Evolutionary conservation across 352 stramenopile genomes (phyloP).

Genomic region (Phytophthora nicotianae): DNA sequence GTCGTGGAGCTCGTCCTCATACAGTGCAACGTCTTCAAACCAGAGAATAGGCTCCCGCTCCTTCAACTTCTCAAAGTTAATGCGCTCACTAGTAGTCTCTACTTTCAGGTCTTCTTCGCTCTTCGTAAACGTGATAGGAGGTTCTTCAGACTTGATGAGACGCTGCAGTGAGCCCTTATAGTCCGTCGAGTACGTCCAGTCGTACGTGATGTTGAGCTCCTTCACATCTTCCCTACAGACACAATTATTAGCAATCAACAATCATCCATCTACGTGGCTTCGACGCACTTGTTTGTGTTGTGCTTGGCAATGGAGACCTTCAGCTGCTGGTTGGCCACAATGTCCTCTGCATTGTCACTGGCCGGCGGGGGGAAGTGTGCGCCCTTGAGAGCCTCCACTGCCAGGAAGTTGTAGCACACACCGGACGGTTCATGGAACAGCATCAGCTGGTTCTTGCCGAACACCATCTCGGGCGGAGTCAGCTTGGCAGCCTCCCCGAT

Average conservation of each 20-base stretch:
- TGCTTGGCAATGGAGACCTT: slow-evolving; percentile 83
- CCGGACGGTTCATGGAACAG: slow-evolving; percentile 73
- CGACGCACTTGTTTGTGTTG: slow-evolving; percentile 70
- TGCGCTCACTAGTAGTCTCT: slow-evolving; percentile 58
- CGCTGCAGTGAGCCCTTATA: slow-evolving; percentile 82
- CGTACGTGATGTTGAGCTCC: slow-evolving; percentile 81
- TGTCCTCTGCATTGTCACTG: slow-evolving; percentile 42
- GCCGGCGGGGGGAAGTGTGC: slow-evolving; percentile 69
- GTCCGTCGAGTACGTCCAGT: slow-evolving; percentile 87
- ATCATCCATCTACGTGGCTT: not conserved
- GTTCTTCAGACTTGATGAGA: slow-evolving; percentile 30
- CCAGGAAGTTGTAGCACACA: slow-evolving; percentile 80
- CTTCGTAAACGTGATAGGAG: slow-evolving; percentile 17
- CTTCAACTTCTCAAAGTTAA: slow-evolving; percentile 82
- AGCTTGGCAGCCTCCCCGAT: slow-evolving; percentile 66
- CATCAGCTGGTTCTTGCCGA: slow-evolving; percentile 83
- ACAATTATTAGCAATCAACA: not conserved
- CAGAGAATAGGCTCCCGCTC: slow-evolving; percentile 83
- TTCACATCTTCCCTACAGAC: slow-evolving; percentile 73
- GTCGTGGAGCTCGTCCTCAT: slow-evolving; percentile 86
- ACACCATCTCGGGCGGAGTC: slow-evolving; percentile 88
- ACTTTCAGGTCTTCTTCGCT: slow-evolving; percentile 41
- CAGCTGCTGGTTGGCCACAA: slow-evolving; percentile 75
- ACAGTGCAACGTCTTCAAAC: slow-evolving; percentile 83
- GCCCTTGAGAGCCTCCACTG: slow-evolving; percentile 75